Conservation (phyloP, 2,329 filamentous ascomycete genomes). For the Arthrocladium fulminans region DNA sequence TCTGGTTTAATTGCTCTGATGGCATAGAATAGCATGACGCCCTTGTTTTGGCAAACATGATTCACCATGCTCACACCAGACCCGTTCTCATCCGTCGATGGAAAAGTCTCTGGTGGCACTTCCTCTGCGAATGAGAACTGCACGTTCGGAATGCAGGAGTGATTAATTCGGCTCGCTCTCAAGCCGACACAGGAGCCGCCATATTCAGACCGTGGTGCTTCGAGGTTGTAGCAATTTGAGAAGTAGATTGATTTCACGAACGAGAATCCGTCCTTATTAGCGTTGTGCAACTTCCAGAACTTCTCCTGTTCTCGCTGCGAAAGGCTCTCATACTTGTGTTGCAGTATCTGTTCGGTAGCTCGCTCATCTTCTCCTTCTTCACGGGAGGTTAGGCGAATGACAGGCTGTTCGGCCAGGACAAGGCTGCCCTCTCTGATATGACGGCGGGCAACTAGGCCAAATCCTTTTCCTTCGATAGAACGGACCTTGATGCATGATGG, state of each 20-base stretch:
- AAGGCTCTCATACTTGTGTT: slow-evolving; percentile 10
- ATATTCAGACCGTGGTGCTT: neutral
- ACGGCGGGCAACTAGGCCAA: slow-evolving; percentile 16
- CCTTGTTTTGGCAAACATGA: neutral
- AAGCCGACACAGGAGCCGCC: slow-evolving; percentile 19
- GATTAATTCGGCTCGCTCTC: slow-evolving; percentile 16
- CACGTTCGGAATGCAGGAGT: slow-evolving; percentile 19
- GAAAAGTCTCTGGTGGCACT: neutral
- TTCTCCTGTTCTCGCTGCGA: slow-evolving; percentile 9
- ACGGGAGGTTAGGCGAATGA: slow-evolving; percentile 14
- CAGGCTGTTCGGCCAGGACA: slow-evolving; percentile 15
- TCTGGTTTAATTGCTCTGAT: slow-evolving; percentile 16
- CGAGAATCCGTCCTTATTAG: slow-evolving; percentile 15
- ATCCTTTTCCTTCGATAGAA: slow-evolving; percentile 15
- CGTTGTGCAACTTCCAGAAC: slow-evolving; percentile 17
- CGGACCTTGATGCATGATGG: slow-evolving; percentile 33
- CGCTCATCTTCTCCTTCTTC: slow-evolving; percentile 11
- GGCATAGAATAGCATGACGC: slow-evolving; percentile 17
- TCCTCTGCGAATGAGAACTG: slow-evolving; percentile 16
- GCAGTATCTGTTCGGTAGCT: slow-evolving; percentile 7
- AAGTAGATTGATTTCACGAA: slow-evolving; percentile 19
- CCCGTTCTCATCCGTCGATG: too few species aligned
- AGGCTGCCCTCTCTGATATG: slow-evolving; percentile 20
- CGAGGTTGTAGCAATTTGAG: slow-evolving; percentile 21
- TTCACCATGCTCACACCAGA: neutral